A percentile compares a stretch with the other conserved stretches of the same genome.
phyloP scores from a whole-genome alignment of 75 land plant species.

The Pinus taeda region DNA sequence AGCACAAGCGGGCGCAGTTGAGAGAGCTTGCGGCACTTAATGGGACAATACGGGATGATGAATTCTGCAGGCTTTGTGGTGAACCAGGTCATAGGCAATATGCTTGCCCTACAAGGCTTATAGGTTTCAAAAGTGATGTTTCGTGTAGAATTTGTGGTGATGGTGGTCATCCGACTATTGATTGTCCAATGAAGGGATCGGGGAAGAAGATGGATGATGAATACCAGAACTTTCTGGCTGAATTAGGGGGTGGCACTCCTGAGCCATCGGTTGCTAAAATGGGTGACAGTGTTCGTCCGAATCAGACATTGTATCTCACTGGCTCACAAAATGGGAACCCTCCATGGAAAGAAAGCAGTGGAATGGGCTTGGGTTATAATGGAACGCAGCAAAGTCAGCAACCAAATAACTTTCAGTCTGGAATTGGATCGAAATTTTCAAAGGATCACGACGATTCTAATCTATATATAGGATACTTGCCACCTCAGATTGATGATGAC shows the following conservation, averaged over 20 bases:
- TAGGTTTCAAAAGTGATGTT: slow-evolving; percentile 46
- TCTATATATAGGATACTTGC: slow-evolving; percentile 47
- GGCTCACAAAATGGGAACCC: slow-evolving; percentile 56
- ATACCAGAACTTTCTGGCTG: slow-evolving; percentile 24
- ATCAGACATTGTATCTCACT: slow-evolving; percentile 34
- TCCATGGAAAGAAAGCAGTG: slow-evolving; percentile 54
- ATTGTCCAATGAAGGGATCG: slow-evolving; percentile 86
- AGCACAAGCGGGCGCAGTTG: slow-evolving; percentile 92
- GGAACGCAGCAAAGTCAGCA: slow-evolving; percentile 21
- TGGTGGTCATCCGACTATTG: slow-evolving; percentile 98
- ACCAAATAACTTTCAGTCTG: slow-evolving; percentile 4
- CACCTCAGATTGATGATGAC: slow-evolving; percentile 25
- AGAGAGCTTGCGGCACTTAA: slow-evolving; percentile 91
- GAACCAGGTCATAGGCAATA: slow-evolving; percentile 93
- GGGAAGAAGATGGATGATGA: slow-evolving; percentile 27
- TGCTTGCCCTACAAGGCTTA: slow-evolving; percentile 65
- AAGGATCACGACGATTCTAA: slow-evolving; percentile 38
- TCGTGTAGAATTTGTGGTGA: slow-evolving; percentile 94
- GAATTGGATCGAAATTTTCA: slow-evolving; percentile 1
- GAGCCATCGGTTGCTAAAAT: background rate
- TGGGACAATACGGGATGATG: slow-evolving; percentile 94
- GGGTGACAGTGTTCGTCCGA: slow-evolving; percentile 26
- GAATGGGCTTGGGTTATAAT: slow-evolving; percentile 10
- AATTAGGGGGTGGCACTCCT: slow-evolving; percentile 13
- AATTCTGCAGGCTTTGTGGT: slow-evolving; percentile 85